Conservation (phyloP, 1,139 yeast genomes). For the Suhomyces panamericanus region DNA sequence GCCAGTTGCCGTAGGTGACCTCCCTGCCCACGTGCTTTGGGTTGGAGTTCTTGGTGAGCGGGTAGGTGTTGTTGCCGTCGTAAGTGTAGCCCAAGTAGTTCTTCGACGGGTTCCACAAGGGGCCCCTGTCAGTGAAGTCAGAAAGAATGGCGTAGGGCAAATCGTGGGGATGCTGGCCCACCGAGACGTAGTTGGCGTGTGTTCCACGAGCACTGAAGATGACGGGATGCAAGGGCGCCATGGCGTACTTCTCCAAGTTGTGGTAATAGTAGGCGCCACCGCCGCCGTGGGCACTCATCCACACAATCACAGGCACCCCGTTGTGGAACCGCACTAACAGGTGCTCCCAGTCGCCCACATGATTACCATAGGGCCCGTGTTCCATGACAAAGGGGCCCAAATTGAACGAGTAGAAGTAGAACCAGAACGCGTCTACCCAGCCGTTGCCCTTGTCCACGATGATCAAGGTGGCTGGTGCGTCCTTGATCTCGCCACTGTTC, state of each 20-base stretch:
- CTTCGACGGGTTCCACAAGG: constrained; percentile 87
- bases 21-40: constrained; percentile 57
- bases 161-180: constrained; percentile 95
- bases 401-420: constrained; percentile 91
- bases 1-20: constrained; percentile 70
- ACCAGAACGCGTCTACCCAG: constrained; percentile 94
- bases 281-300: constrained; percentile 99
- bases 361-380: constrained; percentile 94
- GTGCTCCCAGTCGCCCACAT: constrained; percentile 98
- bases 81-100: constrained; percentile 80
- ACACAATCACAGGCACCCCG: constrained; percentile 82
- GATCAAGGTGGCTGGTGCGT: constrained; percentile 80
- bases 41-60: constrained; percentile 43
- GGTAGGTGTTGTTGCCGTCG: constrained; percentile 54
- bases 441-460: constrained; percentile 93
- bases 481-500: constrained; percentile 64
- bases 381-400: constrained; percentile 98
- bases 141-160: constrained; percentile 86
- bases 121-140: constrained; percentile 93
- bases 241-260: constrained; percentile 68
- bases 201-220: constrained; percentile 93
- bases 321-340: constrained; percentile 79
- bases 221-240: constrained; percentile 57
- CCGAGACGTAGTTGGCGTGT: constrained; percentile 95
- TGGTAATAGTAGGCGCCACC: constrained; percentile 84